Evolutionary conservation across 257 asterid genomes (phyloP).

Genomic region (Solanum paucissectum): DNA sequence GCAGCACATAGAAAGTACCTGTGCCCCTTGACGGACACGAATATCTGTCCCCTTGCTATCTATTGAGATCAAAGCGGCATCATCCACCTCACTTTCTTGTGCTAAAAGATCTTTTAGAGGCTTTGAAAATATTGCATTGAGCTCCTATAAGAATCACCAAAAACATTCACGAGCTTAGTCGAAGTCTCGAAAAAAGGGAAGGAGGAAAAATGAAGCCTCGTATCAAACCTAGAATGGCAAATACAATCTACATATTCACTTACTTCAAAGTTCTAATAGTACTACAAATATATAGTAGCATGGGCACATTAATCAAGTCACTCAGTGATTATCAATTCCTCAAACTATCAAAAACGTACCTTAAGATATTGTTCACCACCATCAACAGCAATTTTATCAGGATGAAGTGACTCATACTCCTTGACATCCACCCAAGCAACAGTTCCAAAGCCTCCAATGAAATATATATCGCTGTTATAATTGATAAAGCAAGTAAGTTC

Average conservation of each 20-base stretch:
- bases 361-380: conserved; percentile 89
- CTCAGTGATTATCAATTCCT: background rate
- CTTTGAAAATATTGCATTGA: conserved; percentile 73
- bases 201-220: background rate
- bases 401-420: conserved; percentile 76
- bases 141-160: conserved; percentile 35
- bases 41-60: conserved; percentile 83
- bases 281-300: background rate
- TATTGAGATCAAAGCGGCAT: conserved; percentile 89
- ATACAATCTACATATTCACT: background rate
- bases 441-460: conserved; percentile 96
- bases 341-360: conserved; percentile 25
- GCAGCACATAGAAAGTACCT: conserved; percentile 29
- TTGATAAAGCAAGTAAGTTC: background rate
- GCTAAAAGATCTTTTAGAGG: conserved; percentile 78
- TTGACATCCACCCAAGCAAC: conserved; percentile 94
- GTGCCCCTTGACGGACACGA: conserved; percentile 93
- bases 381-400: conserved; percentile 88
- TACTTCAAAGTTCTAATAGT: background rate
- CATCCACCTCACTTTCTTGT: conserved; percentile 74
- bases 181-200: background rate
- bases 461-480: conserved; percentile 74
- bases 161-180: background rate
- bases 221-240: background rate
- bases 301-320: background rate